phyloP scores from a whole-genome alignment of 75 land plant species.

The Azolla pinnata region DNA sequence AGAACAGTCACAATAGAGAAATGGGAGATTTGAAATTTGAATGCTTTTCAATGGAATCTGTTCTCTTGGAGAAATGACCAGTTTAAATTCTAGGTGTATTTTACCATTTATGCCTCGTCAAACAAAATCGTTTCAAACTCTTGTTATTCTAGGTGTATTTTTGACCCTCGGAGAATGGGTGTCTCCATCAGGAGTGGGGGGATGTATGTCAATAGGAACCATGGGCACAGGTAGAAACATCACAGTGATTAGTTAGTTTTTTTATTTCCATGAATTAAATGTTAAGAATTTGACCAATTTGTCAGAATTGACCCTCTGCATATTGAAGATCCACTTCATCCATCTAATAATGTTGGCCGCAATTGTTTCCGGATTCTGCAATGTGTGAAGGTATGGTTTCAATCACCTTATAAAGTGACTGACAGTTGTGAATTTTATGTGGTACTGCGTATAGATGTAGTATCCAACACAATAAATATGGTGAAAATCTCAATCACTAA shows the following conservation, averaged over 20 bases:
- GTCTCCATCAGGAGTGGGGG: conserved; percentile 80
- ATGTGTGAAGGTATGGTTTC: conserved; percentile 85
- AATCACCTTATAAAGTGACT: no score
- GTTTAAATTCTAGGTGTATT: no score
- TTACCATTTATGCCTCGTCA: no score
- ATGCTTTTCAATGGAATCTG: no score
- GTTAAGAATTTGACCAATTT: not conserved
- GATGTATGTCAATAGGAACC: conserved; percentile 74
- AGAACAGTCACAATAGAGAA: no score
- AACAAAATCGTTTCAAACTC: no score
- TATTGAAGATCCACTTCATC: conserved; percentile 76
- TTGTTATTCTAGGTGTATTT: conserved; percentile 74
- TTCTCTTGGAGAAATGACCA: no score
- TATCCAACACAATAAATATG: no score
- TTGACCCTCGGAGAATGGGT: conserved; percentile 96
- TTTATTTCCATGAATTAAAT: conserved; percentile 8
- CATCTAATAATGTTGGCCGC: conserved; percentile 83
- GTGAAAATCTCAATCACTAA: no score
- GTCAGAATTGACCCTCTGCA: conserved; percentile 91
- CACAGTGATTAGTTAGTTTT: not conserved
- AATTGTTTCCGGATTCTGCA: conserved; percentile 96
- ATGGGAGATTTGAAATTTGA: no score
- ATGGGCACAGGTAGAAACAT: conserved; percentile 55
- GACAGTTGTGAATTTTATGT: no score
- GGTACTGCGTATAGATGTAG: no score